Base-by-base conservation (phyloP, 192 early-diverging fungal genomes). In the Gamsiella multidivaricata region DNA sequence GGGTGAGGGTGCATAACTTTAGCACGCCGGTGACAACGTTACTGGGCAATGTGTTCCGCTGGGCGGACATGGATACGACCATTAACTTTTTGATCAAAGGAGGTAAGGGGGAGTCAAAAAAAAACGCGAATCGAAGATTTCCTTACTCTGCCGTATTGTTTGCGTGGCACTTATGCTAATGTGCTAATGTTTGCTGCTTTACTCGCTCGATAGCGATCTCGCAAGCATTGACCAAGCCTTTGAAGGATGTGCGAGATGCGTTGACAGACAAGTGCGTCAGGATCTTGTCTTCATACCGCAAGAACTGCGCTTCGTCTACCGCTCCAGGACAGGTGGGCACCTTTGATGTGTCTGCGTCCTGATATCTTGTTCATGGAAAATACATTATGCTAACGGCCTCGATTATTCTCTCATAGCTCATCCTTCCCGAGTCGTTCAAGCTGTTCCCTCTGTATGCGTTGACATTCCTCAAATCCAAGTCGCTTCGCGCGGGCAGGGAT, bases 381-480 rank as follows among this genome's bases (percentile, higher is more conserved):
- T n/a, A n/a, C n/a, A n/a, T n/a, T n/a, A n/a, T n/a, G 3, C 18
- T 33, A 15, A 54, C 22, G n/a, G 3, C 45, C 17, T n/a, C 54
- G 32, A 36, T 25, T 36, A 15, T 25, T 20, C 34, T 50, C 3
- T 26, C 20, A 61, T 62, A 97, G 84, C 85, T 99, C 20, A 98
- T 99, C 61, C 81, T 99, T 50, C 97, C 97, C 25, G 97, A 99
- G 78, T 90, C 95, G 0, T 96, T 92, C 84, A 99, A 99, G 80
- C 84, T 97, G 42, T 90, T 93, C 46, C 97, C 97, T 15, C 84
- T 98, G 28, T 97, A 94, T 79, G 86, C 88, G 1, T 85, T 97
- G 43, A 79, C 93, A 26, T 71, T 99, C 65, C 85, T 96, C 22
- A 98, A 98, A 75, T 90, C 88, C 46, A 87, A 88, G 47, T 88